Evolutionary conservation across 106 monocot species (phyloP), one percentile per base, ranked within the genome.

Genomic region (Dendrobium catenatum): DNA sequence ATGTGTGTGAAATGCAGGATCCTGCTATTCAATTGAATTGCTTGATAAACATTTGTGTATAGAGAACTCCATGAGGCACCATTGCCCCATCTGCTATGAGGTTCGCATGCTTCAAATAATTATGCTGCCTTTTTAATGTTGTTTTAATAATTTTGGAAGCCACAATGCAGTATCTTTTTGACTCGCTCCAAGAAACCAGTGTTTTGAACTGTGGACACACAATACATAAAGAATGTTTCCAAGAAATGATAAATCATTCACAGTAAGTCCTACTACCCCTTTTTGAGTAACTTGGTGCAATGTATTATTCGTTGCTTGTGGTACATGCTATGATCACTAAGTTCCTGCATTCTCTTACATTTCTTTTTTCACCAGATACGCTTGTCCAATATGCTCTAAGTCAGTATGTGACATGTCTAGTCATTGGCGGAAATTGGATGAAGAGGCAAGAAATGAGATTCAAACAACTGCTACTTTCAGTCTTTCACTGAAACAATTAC

Each of bases 181-280:
- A 96, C 72, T 96, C 94, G 0, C 68, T 94, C 85, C 84, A 88
- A 80, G 94, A 88, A 33, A 90, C 94, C 68, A 81, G 82, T 19
- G 96, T 97, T 61, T 77, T 97, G 78, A 89, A 83, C 68, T 97
- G 96, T 83, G 96, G 96, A 8, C 96, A 97, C 72, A 97, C 96
- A 24, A 87, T 92, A 85, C 96, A 96, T 77, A 51, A 76, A 16
- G 87, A 87, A 48, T 96, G 93, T 75, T 33, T 92, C 49, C 47
- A 43, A 59, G 93, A 92, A 67, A 96, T 96, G 96, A 1, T 93
- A 81, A 81, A 85, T 19, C 96, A 96, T 88, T 81, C 85, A 13
- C 87, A 86, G 93, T 96, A 89, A 91, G 58, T 68, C 44, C 11
- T 81, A 8, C n/a, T 26, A 29, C 48, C 6, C 47, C 10, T 66